phyloP scores from a whole-genome alignment of 345 rosid species.

The Aegle marmelos region DNA sequence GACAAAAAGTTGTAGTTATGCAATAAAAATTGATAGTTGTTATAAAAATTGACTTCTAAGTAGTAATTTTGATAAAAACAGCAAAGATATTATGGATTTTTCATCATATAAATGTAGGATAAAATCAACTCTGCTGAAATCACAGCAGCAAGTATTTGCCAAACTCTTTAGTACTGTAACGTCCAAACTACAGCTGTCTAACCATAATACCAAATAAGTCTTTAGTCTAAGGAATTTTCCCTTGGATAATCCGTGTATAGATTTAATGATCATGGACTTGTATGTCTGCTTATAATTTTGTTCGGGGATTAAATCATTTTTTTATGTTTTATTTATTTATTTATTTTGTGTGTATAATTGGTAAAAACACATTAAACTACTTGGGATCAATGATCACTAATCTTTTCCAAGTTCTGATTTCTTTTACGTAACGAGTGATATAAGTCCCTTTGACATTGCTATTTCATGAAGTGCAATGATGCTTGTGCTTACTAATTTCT shows the following conservation, averaged over 20 bases:
- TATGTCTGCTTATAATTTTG: neutral
- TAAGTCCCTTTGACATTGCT: neutral
- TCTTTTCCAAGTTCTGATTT: neutral
- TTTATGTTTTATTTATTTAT: too few species aligned
- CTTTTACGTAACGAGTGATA: neutral
- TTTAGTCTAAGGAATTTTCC: neutral
- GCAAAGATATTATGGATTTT: too few species aligned
- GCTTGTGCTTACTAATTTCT: constrained; percentile 5
- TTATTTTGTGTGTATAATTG: too few species aligned
- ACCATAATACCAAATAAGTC: too few species aligned
- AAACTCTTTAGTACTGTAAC: too few species aligned
- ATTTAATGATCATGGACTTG: neutral
- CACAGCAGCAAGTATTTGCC: too few species aligned
- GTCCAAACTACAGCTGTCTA: too few species aligned
- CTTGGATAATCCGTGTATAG: neutral
- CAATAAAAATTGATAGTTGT: too few species aligned
- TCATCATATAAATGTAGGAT: too few species aligned
- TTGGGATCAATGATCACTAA: neutral
- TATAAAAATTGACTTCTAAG: too few species aligned
- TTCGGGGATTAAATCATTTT: neutral
- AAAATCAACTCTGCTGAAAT: too few species aligned
- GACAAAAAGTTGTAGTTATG: fast-evolving
- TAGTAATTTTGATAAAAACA: too few species aligned
- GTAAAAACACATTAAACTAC: neutral
- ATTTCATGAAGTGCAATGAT: neutral